Percentiles rank a stretch among this genome's conserved stretches.
Conservation (phyloP, 176 grass and related monocot genomes). For the Panicum miliaceum region DNA sequence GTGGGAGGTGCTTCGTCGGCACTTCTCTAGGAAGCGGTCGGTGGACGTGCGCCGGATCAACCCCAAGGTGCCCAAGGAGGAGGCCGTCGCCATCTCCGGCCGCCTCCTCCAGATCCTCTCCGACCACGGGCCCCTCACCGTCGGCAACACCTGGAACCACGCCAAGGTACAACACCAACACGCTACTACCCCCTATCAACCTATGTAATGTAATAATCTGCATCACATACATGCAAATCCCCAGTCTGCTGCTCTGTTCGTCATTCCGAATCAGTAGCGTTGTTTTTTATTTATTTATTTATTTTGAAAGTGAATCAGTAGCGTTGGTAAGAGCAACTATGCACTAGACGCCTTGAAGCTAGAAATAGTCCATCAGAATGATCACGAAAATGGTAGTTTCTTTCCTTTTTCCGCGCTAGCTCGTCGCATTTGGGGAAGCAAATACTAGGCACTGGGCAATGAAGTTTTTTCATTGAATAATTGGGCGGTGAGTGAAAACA, state of each 20-base stretch:
- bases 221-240: not conserved
- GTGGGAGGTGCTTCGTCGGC: slow-evolving; percentile 49
- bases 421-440: not conserved
- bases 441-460: not conserved
- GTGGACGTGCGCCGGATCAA: slow-evolving; percentile 73
- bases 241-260: not conserved
- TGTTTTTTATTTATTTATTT: no score
- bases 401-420: no score
- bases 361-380: no score
- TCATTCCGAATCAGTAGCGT: not conserved
- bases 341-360: not conserved
- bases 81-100: slow-evolving; percentile 73
- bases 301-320: not conserved
- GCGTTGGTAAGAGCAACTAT: not conserved
- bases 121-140: slow-evolving; percentile 76
- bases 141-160: slow-evolving; percentile 77
- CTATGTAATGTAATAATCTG: not conserved
- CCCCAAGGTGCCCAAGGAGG: slow-evolving; percentile 85
- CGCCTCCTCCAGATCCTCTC: slow-evolving; percentile 76
- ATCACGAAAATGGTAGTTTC: no score
- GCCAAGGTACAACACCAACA: slow-evolving; percentile 58
- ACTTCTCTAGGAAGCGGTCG: slow-evolving; percentile 70
- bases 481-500: not conserved
- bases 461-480: no score
- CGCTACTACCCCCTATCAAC: not conserved